Conservation (phyloP, 139 green algal species). For the Micractinium conductrix region DNA sequence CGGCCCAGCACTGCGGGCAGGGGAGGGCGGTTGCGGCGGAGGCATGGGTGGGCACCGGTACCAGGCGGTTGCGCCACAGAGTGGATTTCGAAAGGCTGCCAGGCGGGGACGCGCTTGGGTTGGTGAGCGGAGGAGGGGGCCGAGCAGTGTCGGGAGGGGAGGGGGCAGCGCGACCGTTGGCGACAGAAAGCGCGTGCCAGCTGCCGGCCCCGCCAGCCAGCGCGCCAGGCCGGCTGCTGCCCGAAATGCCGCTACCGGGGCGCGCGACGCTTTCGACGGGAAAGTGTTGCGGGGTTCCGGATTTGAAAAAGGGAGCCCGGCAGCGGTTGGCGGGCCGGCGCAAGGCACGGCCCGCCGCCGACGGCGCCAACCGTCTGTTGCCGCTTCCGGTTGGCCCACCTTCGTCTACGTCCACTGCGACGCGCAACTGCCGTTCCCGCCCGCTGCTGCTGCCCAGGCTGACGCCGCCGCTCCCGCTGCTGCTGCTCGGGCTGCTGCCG, state of each 20-base stretch:
- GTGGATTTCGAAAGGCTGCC: not conserved
- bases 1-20: conserved; percentile 78
- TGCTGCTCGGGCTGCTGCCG: not conserved
- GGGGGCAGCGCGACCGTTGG: not conserved
- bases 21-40: not conserved
- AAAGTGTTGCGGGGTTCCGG: not conserved
- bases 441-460: not conserved
- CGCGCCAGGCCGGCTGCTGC: no score
- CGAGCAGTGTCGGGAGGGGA: no score
- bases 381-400: conserved; percentile 40
- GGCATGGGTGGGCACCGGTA: not conserved
- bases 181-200: not conserved
- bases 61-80: not conserved
- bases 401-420: conserved; percentile 90
- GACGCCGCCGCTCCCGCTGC: conserved; percentile 3
- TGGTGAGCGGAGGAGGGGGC: no score
- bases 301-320: not conserved
- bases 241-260: no score
- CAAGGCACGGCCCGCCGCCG: not conserved
- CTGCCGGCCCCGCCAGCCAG: no score
- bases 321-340: not conserved
- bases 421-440: conserved; percentile 2
- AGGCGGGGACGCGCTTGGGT: no score
- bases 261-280: no score
- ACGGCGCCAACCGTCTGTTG: not conserved